Evolutionary conservation across 495 filamentous ascomycete genomes (phyloP).

Genomic region (Astrocystis sublimbata): DNA sequence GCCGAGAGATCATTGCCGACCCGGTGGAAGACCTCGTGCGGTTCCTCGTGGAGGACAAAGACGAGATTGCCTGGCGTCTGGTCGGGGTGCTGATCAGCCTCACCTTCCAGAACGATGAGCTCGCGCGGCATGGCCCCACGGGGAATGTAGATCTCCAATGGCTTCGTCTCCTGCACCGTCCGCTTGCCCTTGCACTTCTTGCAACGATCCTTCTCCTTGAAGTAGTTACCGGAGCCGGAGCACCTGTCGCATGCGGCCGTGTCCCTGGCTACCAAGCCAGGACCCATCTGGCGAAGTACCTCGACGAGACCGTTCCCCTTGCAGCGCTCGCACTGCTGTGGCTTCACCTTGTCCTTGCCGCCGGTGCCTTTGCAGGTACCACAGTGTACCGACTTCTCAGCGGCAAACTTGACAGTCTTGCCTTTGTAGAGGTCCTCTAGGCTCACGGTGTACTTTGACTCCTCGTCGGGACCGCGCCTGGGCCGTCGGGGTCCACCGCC

Average conservation of each 20-base stretch:
- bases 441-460: conserved; percentile 85
- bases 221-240: conserved; percentile 76
- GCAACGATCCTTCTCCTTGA: conserved; percentile 93
- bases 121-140: conserved; percentile 87
- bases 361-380: conserved; percentile 82
- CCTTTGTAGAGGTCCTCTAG: conserved; percentile 97
- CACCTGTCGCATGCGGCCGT: conserved; percentile 74
- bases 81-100: conserved; percentile 91
- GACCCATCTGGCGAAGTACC: conserved; percentile 73
- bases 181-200: conserved; percentile 96
- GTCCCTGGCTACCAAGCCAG: conserved; percentile 76
- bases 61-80: conserved; percentile 91
- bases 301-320: conserved; percentile 72
- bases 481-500: conserved; percentile 56
- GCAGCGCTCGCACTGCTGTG: conserved; percentile 82
- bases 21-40: conserved; percentile 77
- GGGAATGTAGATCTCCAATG: conserved; percentile 94
- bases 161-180: conserved; percentile 80
- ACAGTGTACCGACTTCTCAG: conserved; percentile 90
- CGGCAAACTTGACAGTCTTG: conserved; percentile 94
- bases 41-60: conserved; percentile 79
- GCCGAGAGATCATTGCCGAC: conserved; percentile 83
- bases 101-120: conserved; percentile 84
- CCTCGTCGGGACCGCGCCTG: conserved; percentile 75
- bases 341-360: conserved; percentile 87